phyloP scores from a whole-genome alignment of 495 filamentous ascomycete species.

The Achaetomiella virescens region DNA sequence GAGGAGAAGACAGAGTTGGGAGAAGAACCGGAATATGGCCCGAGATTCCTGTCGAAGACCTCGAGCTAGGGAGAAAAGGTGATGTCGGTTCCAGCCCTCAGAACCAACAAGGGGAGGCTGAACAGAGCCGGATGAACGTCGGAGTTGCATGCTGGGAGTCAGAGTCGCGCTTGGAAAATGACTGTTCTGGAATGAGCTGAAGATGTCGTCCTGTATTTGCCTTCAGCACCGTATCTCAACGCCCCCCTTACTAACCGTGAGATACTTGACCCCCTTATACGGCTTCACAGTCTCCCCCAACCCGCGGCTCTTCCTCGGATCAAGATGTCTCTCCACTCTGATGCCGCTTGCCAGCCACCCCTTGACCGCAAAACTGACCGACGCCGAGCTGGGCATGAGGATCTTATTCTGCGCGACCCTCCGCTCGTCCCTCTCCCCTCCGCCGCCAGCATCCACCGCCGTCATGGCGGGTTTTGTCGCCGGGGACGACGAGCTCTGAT shows the following conservation, averaged over 20 bases:
- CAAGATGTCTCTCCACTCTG: constrained; percentile 80
- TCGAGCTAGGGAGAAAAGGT: no score
- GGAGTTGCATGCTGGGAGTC: no score
- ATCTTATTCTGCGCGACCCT: constrained; percentile 65
- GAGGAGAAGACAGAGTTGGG: no score
- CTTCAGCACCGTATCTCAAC: constrained; percentile 69
- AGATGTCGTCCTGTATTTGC: neutral
- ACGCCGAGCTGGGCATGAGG: constrained; percentile 85
- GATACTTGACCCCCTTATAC: constrained; percentile 97
- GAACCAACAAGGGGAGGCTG: no score
- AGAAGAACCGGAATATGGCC: no score
- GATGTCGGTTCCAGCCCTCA: no score
- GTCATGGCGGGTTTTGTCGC: constrained; percentile 33
- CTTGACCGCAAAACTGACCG: constrained; percentile 82
- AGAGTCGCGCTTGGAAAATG: no score
- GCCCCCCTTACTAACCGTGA: constrained; percentile 80
- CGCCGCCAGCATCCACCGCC: constrained; percentile 35
- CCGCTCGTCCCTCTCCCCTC: constrained; percentile 41
- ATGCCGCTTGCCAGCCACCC: constrained; percentile 95
- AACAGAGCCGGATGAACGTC: no score
- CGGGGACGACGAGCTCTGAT: constrained; percentile 37
- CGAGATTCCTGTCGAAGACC: no score
- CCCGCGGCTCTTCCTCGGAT: constrained; percentile 78
- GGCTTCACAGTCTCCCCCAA: constrained; percentile 84
- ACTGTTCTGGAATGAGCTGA: no score